Evolutionary conservation across 345 rosid genomes (phyloP).

Genomic region (Fremontodendron californicum): DNA sequence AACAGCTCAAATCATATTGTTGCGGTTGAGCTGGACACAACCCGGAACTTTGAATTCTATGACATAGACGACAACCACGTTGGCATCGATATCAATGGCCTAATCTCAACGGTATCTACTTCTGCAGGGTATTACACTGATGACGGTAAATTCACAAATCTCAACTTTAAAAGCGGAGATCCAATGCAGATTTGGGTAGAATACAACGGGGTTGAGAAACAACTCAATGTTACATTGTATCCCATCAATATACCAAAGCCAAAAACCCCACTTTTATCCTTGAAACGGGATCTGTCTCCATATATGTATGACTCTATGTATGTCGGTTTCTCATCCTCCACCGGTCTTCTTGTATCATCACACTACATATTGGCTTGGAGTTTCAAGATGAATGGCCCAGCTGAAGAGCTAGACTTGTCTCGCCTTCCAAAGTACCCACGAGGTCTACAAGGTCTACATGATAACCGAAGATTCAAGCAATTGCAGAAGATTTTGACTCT

Average conservation of each 20-base stretch:
- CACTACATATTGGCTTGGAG: too few relatives aligned
- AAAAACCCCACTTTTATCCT: background rate
- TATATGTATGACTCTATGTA: too few relatives aligned
- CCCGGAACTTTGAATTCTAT: background rate
- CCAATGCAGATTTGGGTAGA: constrained; percentile 58
- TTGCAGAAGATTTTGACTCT: too few relatives aligned
- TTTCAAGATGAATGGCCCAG: too few relatives aligned
- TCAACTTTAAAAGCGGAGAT: constrained; percentile 32
- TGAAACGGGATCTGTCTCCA: too few relatives aligned
- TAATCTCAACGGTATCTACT: constrained; percentile 27
- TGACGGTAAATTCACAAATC: constrained; percentile 15
- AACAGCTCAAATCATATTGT: background rate
- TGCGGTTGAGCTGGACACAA: background rate
- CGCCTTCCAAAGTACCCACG: too few relatives aligned
- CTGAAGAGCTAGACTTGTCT: too few relatives aligned
- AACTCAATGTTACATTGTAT: constrained; percentile 45
- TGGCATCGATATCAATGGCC: constrained; percentile 24
- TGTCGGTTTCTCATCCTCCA: too few relatives aligned
- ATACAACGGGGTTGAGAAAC: constrained; percentile 30
- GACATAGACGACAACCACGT: background rate
- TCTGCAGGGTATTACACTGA: constrained; percentile 33
- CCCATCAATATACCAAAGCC: constrained; percentile 33
- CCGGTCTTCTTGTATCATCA: too few relatives aligned
- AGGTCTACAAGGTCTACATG: too few relatives aligned
- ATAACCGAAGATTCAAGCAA: too few relatives aligned